Base-by-base conservation (phyloP, 108 stramenopile genomes). In the Pseudonitzschia multiseries region DNA sequence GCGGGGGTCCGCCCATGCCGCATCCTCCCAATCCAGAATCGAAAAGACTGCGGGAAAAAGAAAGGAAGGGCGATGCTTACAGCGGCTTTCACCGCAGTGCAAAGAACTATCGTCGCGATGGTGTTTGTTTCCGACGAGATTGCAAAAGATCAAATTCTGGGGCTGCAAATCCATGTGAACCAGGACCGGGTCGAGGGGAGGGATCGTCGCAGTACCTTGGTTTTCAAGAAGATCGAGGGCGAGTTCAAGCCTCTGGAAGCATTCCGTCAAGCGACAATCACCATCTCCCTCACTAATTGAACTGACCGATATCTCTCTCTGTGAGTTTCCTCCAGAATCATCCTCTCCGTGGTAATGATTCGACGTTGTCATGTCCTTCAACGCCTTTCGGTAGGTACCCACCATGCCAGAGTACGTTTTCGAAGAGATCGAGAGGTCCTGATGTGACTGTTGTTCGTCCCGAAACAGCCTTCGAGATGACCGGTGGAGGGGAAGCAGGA, bases 11-110 rank as follows among this genome's bases (percentile, higher is more conserved):
- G 89, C 93, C 61, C 65, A 87, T 28, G 85, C 83, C 10, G 90
- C 89, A 71, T 94, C 93, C 75, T 94, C 93, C 89, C 89, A 94
- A 78, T 94, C 93, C 81, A 94, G 71, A 27, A 94, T 83, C 29
- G 91, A 86, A 12, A 79, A 74, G 32, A 65, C 64, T 28, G 27
- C 24, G 10, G 61, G 61, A 36, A 36, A 6, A 36, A 6, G 36
- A 36, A 36, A 6, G 6, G 36, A 36, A 36, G 2, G 36, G 36
- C 4, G 36, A 36, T 36, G 36, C 4, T 36, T 2, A 36, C 2
- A 36, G 50, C 10, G 50, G n/a, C 3, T n/a, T 14, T 46, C n/a
- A 36, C 18, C 42, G 61, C 24, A 20, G 32, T 62, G 8, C 10
- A 0, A 22, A 8, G 53, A 54, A 54, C 0, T 8, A 22, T 54